phyloP scores from a whole-genome alignment of 768 basidiomycete species.

The Trametes maxima region DNA sequence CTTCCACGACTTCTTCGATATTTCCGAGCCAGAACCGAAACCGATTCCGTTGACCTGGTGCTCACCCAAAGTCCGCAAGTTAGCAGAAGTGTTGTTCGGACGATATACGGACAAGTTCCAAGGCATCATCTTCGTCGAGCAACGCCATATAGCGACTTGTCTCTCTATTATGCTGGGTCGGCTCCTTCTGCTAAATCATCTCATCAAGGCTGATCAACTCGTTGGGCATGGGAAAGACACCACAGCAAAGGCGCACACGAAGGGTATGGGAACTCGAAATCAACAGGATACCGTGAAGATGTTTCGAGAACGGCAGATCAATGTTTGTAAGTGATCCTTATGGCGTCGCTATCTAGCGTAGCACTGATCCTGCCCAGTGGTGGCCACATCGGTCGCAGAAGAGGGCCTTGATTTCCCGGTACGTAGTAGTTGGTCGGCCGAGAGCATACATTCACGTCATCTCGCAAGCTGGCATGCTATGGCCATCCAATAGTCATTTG shows the following conservation, averaged over 20 bases:
- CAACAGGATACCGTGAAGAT: conserved; percentile 62
- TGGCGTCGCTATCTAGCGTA: neutral
- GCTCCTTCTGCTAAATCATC: conserved; percentile 57
- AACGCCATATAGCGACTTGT: conserved; percentile 75
- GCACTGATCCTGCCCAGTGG: conserved; percentile 43
- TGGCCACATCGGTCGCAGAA: conserved; percentile 88
- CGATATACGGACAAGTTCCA: conserved; percentile 64
- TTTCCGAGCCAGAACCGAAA: conserved; percentile 37
- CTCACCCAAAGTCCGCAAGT: conserved; percentile 67
- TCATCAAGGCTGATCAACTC: conserved; percentile 63
- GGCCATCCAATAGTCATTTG: conserved; percentile 15
- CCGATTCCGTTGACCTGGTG: conserved; percentile 62
- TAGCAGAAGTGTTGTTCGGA: conserved; percentile 62
- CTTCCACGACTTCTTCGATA: conserved; percentile 42
- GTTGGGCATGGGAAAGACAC: conserved; percentile 65
- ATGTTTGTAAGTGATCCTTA: conserved; percentile 55
- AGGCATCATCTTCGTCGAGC: conserved; percentile 85
- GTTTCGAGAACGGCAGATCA: conserved; percentile 67
- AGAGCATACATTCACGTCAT: neutral
- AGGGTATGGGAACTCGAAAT: conserved; percentile 53
- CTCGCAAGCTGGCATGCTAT: conserved; percentile 12
- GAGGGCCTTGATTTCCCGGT: conserved; percentile 92
- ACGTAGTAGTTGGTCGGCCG: conserved; percentile 26
- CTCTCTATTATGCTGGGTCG: conserved; percentile 65
- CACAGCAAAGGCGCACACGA: conserved; percentile 40